A percentile compares a stretch with the other conserved stretches of the same genome.
Conservation (phyloP, 768 basidiomycete genomes). For the Gyrodon lividus region DNA sequence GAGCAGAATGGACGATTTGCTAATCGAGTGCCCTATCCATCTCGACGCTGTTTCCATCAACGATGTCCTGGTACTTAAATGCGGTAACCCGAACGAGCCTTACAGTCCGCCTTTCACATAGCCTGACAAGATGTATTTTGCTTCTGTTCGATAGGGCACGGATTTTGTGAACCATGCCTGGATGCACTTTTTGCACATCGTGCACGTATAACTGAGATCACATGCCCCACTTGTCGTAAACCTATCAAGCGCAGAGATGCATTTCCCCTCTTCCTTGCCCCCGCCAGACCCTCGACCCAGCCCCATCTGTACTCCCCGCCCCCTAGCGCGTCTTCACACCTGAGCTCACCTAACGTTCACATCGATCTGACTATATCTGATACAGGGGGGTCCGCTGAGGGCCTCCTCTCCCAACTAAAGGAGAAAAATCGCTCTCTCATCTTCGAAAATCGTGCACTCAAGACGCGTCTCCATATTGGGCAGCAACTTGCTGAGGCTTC, state of each 20-base stretch:
- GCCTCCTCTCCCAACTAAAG: neutral
- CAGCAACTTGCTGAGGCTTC: conserved; percentile 3
- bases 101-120: neutral
- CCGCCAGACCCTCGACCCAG: conserved; percentile 15
- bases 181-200: conserved; percentile 19
- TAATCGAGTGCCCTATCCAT: conserved; percentile 34
- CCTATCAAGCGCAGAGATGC: conserved; percentile 26
- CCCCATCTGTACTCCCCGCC: neutral
- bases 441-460: neutral
- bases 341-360: neutral
- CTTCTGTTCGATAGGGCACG: conserved; percentile 27
- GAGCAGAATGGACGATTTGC: conserved; percentile 18
- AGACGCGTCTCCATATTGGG: neutral
- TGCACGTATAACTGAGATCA: conserved; percentile 2
- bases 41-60: conserved; percentile 27
- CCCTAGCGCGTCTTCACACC: neutral
- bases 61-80: conserved; percentile 30
- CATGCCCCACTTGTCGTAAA: conserved; percentile 33
- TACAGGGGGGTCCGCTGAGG: neutral
- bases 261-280: conserved; percentile 26
- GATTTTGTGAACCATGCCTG: conserved; percentile 31
- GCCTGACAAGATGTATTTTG: conserved; percentile 12
- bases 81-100: conserved; percentile 19
- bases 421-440: conserved; percentile 3
- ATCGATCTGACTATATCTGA: conserved; percentile 2